Evolutionary conservation across 2,329 filamentous ascomycete species (phyloP).

Genomic region (Ciborinia camelliae): DNA sequence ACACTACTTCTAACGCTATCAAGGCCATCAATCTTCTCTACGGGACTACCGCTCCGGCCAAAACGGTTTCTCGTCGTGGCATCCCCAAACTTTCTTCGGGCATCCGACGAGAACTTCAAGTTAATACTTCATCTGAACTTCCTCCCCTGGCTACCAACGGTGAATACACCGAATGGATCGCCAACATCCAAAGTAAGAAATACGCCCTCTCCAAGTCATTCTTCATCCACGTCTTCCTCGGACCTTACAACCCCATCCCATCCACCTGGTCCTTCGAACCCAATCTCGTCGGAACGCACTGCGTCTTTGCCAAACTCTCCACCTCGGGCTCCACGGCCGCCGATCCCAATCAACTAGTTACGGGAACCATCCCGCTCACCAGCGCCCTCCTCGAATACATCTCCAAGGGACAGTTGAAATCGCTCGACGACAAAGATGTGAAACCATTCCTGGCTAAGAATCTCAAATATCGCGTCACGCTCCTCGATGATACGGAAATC

Average conservation of each 20-base stretch:
- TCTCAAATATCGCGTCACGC: constrained; percentile 31
- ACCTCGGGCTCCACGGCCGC: constrained; percentile 6
- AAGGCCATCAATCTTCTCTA: constrained; percentile 57
- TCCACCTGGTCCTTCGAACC: constrained; percentile 32
- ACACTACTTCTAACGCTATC: constrained; percentile 59
- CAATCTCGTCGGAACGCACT: constrained; percentile 34
- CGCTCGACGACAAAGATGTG: constrained; percentile 28
- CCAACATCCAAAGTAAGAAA: constrained; percentile 61
- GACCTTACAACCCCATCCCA: constrained; percentile 36
- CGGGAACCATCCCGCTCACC: constrained; percentile 46
- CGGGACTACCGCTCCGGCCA: constrained; percentile 15
- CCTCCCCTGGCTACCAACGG: constrained; percentile 21
- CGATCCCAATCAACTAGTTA: constrained; percentile 35
- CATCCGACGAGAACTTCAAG: constrained; percentile 1
- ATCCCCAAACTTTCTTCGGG: neutral
- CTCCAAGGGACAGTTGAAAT: constrained; percentile 34
- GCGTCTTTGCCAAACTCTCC: constrained; percentile 39
- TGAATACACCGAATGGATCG: constrained; percentile 55
- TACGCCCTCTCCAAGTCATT: constrained; percentile 60
- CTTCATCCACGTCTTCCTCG: constrained; percentile 66
- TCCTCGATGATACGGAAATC: constrained; percentile 27
- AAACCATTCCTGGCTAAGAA: constrained; percentile 31
- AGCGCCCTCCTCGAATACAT: constrained; percentile 40
- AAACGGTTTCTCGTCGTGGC: neutral
- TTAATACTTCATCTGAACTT: constrained; percentile 4